phyloP scores from a whole-genome alignment of 2,329 filamentous ascomycete genomes.

The Alternaria incomplexa region DNA sequence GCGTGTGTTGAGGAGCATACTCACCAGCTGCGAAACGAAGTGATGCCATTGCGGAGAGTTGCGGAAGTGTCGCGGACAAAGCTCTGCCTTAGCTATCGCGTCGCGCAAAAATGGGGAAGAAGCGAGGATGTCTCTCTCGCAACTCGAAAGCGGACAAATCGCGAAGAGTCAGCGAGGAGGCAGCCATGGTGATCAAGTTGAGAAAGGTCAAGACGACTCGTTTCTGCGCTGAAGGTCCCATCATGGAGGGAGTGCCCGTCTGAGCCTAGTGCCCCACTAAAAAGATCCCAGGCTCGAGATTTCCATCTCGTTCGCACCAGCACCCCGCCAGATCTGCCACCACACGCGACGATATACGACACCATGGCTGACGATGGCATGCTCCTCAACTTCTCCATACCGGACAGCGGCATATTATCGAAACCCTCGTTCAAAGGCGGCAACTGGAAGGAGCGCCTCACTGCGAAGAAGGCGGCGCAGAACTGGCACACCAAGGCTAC shows the following conservation, averaged over 20 bases:
- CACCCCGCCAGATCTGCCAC: slow-evolving; percentile 8
- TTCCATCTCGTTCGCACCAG: slow-evolving; percentile 7
- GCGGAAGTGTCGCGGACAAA: slow-evolving; percentile 26
- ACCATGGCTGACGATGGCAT: slow-evolving; percentile 93
- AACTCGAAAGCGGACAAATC: slow-evolving; percentile 11
- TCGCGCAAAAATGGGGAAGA: background rate
- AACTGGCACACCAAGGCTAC: slow-evolving; percentile 57
- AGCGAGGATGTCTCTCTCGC: background rate
- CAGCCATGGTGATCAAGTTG: slow-evolving; percentile 24
- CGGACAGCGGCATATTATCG: slow-evolving; percentile 69
- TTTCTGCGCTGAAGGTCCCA: slow-evolving; percentile 32
- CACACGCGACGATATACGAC: slow-evolving; percentile 2
- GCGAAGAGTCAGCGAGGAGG: background rate
- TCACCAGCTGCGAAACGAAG: slow-evolving; percentile 28
- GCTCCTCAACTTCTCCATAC: slow-evolving; percentile 88
- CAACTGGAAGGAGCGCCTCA: slow-evolving; percentile 88
- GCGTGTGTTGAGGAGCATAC: background rate
- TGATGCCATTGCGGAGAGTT: slow-evolving; percentile 33
- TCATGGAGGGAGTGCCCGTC: slow-evolving; percentile 8
- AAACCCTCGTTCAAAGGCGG: slow-evolving; percentile 79
- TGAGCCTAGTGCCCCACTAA: slow-evolving; percentile 23
- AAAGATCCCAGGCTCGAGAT: slow-evolving; percentile 23
- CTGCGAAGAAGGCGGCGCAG: slow-evolving; percentile 72
- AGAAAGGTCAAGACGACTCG: slow-evolving; percentile 29
- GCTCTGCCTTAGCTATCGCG: background rate